Base-by-base conservation (phyloP, 2,329 filamentous ascomycete species). In the Neofusicoccum umdonicola region DNA sequence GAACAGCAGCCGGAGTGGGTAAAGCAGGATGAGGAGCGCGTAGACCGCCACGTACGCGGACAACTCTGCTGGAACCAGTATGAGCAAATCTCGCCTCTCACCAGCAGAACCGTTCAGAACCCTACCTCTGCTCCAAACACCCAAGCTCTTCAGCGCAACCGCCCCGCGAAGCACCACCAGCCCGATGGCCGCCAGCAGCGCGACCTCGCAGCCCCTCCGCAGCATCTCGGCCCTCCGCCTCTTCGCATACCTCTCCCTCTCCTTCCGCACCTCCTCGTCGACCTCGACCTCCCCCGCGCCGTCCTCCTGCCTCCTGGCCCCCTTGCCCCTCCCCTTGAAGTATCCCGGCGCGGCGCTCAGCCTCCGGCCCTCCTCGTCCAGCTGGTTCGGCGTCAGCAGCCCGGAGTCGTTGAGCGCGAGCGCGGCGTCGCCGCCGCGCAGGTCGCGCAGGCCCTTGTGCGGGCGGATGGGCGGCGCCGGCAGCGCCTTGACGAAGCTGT, bases 201-300 rank as follows among this genome's bases (percentile, higher is more conserved):
- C 78, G 9, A 83, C 82, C 74, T 89, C 87, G 31, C 83, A 82
- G 11, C 79, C 74, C 70, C 87, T 79, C 42, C 88, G 94, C 56
- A 86, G 93, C 72, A 98, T 90, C 34, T 97, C 97, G 73, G 90
- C 93, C 15, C 94, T 93, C 79, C 97, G 95, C 76, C 79, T 91
- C 69, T 89, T 96, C 19, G 90, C 90, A 57, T 92, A 92, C 65
- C 90, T 91, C 68, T 83, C 92, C 64, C 89, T 74, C 31, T 74
- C 77, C 47, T 68, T 73, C 66, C 76, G 78, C 41, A 73, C 74
- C 64, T 76, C 77, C 22, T 75, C 72, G 50, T 77, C 74, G 12
- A 67, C 69, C n/a, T 69, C 71, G 65, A 44, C 66, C 66, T 4
- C 61, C 63, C 19, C 66, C 5, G n/a, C 64, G 65, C 37, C 52